Base-by-base conservation (phyloP, 2,329 filamentous ascomycete genomes). In the Phialophora macrospora region DNA sequence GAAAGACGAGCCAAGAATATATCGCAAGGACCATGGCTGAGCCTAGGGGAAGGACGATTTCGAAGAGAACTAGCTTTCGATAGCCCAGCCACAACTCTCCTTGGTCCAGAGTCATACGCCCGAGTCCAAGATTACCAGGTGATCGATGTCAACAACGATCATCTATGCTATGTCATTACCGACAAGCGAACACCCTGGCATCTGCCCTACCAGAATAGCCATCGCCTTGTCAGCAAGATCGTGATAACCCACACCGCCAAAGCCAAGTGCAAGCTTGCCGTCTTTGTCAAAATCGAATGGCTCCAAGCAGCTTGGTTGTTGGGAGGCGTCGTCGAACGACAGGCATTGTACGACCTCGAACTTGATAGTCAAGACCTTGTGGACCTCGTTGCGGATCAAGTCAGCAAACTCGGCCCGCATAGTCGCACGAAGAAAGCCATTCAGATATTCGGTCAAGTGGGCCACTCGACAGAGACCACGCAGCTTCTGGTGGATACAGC, bases 241-340 rank as follows among this genome's bases (percentile, higher is more conserved):
- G 92, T 97, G 69, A 95, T 99, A 68, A 97, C 95, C 2, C 92
- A 98, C 74, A 85, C 94, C 66, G 88, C 92, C 60, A 98, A 98
- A 79, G 93, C 91, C 12, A 93, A 90, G 76, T 96, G 92, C 77
- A 97, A 95, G 79, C 85, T 99, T 62, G 90, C 93, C 28, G 87
- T 98, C 51, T 96, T 92, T 78, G 91, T 89, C 60, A 90, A 90
- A 73, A 87, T 97, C n/a, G 90, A 92, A 72, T 98, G 95, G 95
- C 84, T 87, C 28, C 90, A 87, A 70, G 81, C 85, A 61, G 88
- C 88, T 11, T 81, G 75, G 56, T 74, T 83, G 32, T 55, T 71
- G 4, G 63, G 64, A 20, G 63, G 61, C 20, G 75, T 82, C 48
- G 84, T 90, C 65, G 83, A 88, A 68, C 80, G 81, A 59, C 84